phyloP scores from a whole-genome alignment of 2,329 filamentous ascomycete genomes.

The Hymenoscyphus repandus region DNA sequence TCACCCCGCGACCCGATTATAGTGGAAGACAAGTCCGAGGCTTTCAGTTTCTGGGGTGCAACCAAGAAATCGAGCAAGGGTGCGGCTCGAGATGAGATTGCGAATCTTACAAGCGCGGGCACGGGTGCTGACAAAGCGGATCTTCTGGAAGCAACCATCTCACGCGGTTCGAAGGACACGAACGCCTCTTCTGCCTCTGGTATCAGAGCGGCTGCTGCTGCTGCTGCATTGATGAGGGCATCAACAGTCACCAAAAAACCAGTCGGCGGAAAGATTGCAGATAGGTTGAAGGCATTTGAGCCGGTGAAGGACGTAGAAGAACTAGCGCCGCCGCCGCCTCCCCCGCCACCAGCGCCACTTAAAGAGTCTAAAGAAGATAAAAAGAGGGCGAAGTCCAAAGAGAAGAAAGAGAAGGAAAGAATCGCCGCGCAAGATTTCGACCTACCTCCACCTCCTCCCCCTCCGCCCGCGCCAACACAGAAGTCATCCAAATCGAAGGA shows the following conservation, averaged over 20 bases:
- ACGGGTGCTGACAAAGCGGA: slow-evolving; percentile 43
- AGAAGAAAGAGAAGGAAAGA: slow-evolving; percentile 35
- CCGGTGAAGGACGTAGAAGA: slow-evolving; percentile 30
- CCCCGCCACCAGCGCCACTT: slow-evolving; percentile 36
- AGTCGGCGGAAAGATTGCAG: slow-evolving; percentile 47
- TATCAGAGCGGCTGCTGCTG: slow-evolving; percentile 9
- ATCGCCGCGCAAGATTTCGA: slow-evolving; percentile 30
- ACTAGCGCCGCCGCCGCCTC: slow-evolving; percentile 31
- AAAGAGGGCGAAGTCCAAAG: slow-evolving; percentile 34
- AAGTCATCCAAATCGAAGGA: slow-evolving; percentile 32
- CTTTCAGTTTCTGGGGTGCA: slow-evolving; percentile 55
- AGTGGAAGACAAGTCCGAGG: slow-evolving; percentile 22
- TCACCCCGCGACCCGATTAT: slow-evolving; percentile 34
- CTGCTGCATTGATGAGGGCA: slow-evolving; percentile 37
- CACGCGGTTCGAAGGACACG: slow-evolving; percentile 35
- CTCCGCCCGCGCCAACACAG: no score
- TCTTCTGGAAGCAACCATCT: slow-evolving; percentile 40
- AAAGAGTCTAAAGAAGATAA: slow-evolving; percentile 39
- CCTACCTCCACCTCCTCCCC: slow-evolving; percentile 32
- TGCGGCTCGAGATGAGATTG: slow-evolving; percentile 38
- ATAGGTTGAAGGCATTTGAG: slow-evolving; percentile 54
- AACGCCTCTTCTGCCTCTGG: slow-evolving; percentile 34
- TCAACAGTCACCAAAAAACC: slow-evolving; percentile 39
- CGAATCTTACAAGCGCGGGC: slow-evolving; percentile 20
- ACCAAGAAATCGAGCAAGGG: slow-evolving; percentile 38